phyloP scores from a whole-genome alignment of 163 green algal genomes.

The Chlamydomonas reinhardtii region DNA sequence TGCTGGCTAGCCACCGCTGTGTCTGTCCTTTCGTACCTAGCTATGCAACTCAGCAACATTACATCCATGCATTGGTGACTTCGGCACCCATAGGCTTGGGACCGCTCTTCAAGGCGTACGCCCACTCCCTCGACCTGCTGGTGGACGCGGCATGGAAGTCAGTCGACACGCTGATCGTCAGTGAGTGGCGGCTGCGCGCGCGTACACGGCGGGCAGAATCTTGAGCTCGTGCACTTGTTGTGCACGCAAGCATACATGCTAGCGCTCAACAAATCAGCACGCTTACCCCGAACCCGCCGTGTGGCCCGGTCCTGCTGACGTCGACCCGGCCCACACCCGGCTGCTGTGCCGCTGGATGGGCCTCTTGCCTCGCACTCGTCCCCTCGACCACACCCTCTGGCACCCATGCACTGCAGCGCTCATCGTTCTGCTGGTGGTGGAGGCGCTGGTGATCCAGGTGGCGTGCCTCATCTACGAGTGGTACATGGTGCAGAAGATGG shows the following conservation, averaged over 20 bases:
- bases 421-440: constrained; percentile 40
- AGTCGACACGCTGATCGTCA: not conserved
- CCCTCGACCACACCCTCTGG: too few relatives aligned
- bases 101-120: constrained; percentile 39
- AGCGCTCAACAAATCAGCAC: too few relatives aligned
- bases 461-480: not conserved
- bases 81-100: not conserved
- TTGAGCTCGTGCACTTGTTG: too few relatives aligned
- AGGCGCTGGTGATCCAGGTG: constrained; percentile 25
- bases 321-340: too few relatives aligned
- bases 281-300: too few relatives aligned
- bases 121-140: constrained; percentile 46
- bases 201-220: too few relatives aligned
- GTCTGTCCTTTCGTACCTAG: not conserved
- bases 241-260: too few relatives aligned
- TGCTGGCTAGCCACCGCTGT: too few relatives aligned
- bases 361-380: too few relatives aligned
- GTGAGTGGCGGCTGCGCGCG: constrained; percentile 7
- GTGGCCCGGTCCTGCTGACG: too few relatives aligned
- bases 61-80: not conserved
- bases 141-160: constrained; percentile 33
- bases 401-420: not conserved
- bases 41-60: not conserved
- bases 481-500: constrained; percentile 2
- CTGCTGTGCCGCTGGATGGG: too few relatives aligned